These are phyloP conservation scores for Xylaria cubensis DNA, from an alignment of 495 filamentous ascomycete species.

Conservation along the genomic window DNA sequence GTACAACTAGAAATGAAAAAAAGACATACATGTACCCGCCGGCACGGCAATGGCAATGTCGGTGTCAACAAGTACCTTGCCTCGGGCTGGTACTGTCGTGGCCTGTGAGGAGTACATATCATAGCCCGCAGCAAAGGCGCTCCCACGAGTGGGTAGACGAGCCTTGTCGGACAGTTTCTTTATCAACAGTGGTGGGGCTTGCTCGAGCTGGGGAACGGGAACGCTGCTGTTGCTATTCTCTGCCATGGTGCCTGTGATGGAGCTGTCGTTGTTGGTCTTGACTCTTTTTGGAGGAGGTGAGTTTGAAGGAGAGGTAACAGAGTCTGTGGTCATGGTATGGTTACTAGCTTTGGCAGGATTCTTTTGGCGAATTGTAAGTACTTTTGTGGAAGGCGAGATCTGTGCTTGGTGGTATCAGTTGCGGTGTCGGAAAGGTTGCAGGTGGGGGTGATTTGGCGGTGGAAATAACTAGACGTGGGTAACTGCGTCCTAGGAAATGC, in stretches of 20 bases:
- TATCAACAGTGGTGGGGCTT: constrained; percentile 70
- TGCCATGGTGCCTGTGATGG: constrained; percentile 26
- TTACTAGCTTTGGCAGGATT: background rate
- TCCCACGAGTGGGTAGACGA: constrained; percentile 82
- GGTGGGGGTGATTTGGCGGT: constrained; percentile 13
- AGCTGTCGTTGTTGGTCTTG: constrained; percentile 43
- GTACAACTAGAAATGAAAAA: background rate
- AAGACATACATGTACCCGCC: constrained; percentile 68
- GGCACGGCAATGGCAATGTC: constrained; percentile 90
- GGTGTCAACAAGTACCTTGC: constrained; percentile 86
- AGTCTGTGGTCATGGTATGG: constrained; percentile 62
- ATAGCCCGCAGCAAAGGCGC: constrained; percentile 89
- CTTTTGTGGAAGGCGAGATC: background rate
- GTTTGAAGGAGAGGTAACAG: constrained; percentile 49
- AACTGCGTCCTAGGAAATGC: constrained; percentile 27
- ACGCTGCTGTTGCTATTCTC: constrained; percentile 40
- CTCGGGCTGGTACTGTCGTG: constrained; percentile 77
- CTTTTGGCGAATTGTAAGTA: constrained; percentile 11
- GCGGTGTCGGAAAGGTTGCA: background rate
- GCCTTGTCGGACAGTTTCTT: constrained; percentile 82
- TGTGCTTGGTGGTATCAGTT: background rate
- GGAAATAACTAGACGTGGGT: constrained; percentile 6
- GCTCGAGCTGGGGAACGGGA: constrained; percentile 41
- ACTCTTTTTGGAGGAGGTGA: constrained; percentile 57
- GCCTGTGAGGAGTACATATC: constrained; percentile 80